A percentile compares a stretch with the other conserved stretches of the same genome.
These are phyloP conservation scores for Neurospora sp. DNA, from an alignment of 495 filamentous ascomycete genomes.

Conservation along the genomic window DNA sequence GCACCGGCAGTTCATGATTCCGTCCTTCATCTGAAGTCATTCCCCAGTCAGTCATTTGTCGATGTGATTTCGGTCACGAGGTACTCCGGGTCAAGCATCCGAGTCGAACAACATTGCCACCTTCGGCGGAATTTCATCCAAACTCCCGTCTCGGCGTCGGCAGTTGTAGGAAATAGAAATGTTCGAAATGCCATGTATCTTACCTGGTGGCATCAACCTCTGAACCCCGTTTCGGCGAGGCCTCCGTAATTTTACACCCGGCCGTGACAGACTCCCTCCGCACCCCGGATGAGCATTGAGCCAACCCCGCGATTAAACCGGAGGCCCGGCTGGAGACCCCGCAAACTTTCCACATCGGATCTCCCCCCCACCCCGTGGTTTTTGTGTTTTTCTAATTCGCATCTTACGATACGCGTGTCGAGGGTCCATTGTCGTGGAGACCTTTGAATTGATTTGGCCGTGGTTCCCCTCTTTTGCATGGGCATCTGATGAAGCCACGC, in stretches of 20 bases:
- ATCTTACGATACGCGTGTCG: neutral
- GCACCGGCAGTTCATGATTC: neutral
- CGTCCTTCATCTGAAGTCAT: neutral
- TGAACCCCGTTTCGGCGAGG: neutral
- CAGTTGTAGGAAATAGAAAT: neutral
- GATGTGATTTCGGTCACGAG: neutral
- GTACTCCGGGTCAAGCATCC: neutral
- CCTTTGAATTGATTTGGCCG: neutral
- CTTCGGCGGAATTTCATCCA: neutral
- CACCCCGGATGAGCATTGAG: neutral
- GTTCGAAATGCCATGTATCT: neutral
- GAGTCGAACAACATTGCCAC: neutral
- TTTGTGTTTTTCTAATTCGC: neutral
- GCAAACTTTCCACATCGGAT: neutral
- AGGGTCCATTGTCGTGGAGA: neutral
- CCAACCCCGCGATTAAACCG: neutral
- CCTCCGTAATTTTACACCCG: neutral
- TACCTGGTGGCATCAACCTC: neutral
- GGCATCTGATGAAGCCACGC: neutral
- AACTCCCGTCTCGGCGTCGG: neutral
- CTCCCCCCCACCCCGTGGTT: neutral
- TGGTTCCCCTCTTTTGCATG: neutral
- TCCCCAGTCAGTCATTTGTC: neutral
- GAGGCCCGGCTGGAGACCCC: neutral
- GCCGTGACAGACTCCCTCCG: neutral